These are phyloP conservation scores for Myxozyma neotropica DNA, from an alignment of 805 yeast species.

Conservation along the genomic window DNA sequence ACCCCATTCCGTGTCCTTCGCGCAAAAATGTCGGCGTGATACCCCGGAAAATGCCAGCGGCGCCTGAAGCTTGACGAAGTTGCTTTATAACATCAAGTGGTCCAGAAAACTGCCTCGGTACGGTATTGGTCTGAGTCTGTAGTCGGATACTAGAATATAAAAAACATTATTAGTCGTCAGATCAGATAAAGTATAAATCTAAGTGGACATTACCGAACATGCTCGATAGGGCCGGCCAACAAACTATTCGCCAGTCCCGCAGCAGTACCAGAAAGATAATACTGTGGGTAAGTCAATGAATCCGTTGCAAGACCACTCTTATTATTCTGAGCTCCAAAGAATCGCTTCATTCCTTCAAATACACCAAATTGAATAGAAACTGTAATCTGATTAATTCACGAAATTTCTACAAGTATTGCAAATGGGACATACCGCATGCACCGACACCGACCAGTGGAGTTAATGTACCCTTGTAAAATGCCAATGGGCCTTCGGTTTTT, in stretches of 20 bases:
- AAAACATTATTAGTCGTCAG: neutral
- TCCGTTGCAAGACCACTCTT: constrained; percentile 41
- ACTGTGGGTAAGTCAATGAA: constrained; percentile 60
- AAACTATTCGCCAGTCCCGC: constrained; percentile 92
- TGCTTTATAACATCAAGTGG: constrained; percentile 72
- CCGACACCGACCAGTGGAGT: constrained; percentile 79
- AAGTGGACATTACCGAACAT: constrained; percentile 19
- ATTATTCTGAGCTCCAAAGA: constrained; percentile 53
- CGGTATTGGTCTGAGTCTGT: constrained; percentile 74
- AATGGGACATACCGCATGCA: constrained; percentile 40
- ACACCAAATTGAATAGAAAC: constrained; percentile 92
- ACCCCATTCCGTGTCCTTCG: constrained; percentile 85
- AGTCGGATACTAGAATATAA: constrained; percentile 73
- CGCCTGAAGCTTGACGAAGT: constrained; percentile 57
- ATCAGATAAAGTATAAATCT: neutral
- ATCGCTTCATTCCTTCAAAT: constrained; percentile 89
- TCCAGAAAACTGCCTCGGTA: constrained; percentile 60
- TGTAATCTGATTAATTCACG: neutral
- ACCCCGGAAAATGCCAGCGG: constrained; percentile 74
- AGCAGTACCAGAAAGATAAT: constrained; percentile 80
- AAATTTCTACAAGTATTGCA: constrained; percentile 18
- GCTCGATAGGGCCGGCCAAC: constrained; percentile 42
- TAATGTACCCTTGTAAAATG: constrained; percentile 90
- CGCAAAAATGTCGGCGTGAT: constrained; percentile 78
- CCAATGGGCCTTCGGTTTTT: constrained; percentile 77